A percentile compares a stretch with the other conserved stretches of the same genome.
phyloP scores from a whole-genome alignment of 257 asterid genomes.

The Plectranthus barbatus region DNA sequence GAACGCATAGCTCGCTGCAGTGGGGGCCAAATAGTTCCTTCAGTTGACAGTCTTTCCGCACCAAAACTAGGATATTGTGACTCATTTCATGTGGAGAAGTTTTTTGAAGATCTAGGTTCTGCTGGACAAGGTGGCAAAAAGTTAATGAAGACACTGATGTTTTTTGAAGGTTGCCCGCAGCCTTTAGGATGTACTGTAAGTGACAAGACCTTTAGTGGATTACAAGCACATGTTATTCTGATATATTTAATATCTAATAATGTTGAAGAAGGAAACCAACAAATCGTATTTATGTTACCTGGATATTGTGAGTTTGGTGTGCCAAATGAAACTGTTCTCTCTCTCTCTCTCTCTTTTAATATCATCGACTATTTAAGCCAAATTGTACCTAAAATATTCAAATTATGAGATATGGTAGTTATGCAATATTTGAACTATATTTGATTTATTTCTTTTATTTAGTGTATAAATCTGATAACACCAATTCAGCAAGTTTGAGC shows the following conservation, averaged over 20 bases:
- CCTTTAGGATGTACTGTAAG: conserved; percentile 83
- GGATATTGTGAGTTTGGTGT: conserved; percentile 13
- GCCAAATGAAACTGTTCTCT: conserved; percentile 1
- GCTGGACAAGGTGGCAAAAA: conserved; percentile 65
- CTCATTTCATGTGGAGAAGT: conserved; percentile 64
- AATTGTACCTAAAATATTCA: not conserved
- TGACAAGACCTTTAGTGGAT: conserved; percentile 13
- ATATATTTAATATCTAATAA: not conserved
- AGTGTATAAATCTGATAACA: not conserved
- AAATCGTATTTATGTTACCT: not conserved
- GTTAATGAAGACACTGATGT: conserved; percentile 65
- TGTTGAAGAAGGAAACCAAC: not conserved
- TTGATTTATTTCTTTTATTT: not conserved
- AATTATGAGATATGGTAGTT: not conserved
- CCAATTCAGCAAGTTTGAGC: too few relatives aligned
- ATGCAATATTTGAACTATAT: conserved; percentile 1
- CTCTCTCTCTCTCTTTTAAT: too few relatives aligned
- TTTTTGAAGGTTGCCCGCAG: conserved; percentile 78
- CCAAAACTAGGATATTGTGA: conserved; percentile 71
- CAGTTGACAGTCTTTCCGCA: conserved; percentile 62
- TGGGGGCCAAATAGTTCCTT: conserved; percentile 67
- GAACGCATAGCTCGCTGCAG: conserved; percentile 85
- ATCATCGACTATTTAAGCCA: not conserved
- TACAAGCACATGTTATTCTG: conserved; percentile 4
- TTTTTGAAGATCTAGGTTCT: conserved; percentile 64